Evolutionary conservation across 768 basidiomycete genomes (phyloP).

Genomic region (Leucocoprinus sp.): DNA sequence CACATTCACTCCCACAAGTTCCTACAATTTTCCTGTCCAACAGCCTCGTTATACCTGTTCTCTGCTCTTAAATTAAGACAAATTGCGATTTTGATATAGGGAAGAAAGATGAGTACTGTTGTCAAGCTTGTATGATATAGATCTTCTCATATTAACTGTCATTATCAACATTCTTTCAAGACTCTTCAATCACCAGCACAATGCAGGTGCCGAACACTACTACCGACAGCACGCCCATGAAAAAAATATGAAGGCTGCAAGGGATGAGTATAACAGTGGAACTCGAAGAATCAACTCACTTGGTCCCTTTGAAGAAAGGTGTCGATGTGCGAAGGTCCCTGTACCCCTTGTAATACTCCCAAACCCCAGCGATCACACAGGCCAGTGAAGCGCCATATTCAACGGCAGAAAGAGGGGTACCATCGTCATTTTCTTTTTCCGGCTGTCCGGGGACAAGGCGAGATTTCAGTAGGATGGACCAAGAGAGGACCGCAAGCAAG

Average conservation of each 20-base stretch:
- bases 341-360: constrained; percentile 58
- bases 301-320: constrained; percentile 51
- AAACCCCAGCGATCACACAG: constrained; percentile 48
- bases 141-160: neutral
- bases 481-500: constrained; percentile 53
- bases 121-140: neutral
- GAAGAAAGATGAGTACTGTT: too few relatives aligned
- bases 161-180: neutral
- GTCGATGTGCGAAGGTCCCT: constrained; percentile 47
- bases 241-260: constrained; percentile 39
- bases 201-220: constrained; percentile 46
- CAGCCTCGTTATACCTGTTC: too few relatives aligned
- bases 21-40: neutral
- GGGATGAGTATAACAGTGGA: constrained; percentile 4
- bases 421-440: constrained; percentile 18
- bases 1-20: too few relatives aligned
- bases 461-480: constrained; percentile 53
- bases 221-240: constrained; percentile 41
- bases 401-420: constrained; percentile 43
- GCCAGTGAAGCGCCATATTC: constrained; percentile 45
- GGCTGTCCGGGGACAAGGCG: constrained; percentile 42
- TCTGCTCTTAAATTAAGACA: too few relatives aligned
- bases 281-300: constrained; percentile 29
- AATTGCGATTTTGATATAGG: too few relatives aligned
- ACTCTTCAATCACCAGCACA: constrained; percentile 35